Percentiles rank a stretch among this genome's conserved stretches.
Evolutionary conservation across 2,329 filamentous ascomycete genomes (phyloP).

Genomic region (Aureobasidium lini): DNA sequence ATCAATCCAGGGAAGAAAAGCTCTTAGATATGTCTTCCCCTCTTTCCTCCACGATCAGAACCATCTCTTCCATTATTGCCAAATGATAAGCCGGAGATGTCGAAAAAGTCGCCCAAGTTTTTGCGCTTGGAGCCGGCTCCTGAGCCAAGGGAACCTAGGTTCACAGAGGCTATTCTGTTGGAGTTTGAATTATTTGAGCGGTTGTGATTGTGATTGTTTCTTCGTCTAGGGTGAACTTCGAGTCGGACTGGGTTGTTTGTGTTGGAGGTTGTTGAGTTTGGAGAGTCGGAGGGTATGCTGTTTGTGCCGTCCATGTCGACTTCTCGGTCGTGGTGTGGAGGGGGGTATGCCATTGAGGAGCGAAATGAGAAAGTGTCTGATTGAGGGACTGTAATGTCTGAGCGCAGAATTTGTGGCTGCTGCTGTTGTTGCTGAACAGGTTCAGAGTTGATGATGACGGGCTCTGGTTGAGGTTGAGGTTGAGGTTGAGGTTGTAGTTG

Average conservation of each 20-base stretch:
- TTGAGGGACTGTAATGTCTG: constrained; percentile 38
- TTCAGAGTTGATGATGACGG: constrained; percentile 17
- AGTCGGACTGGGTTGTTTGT: constrained; percentile 17
- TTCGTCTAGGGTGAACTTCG: constrained; percentile 18
- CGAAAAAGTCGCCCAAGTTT: constrained; percentile 68
- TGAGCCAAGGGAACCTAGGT: constrained; percentile 45
- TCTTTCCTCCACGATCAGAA: constrained; percentile 26
- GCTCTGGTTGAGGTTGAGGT: constrained; percentile 27
- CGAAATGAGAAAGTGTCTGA: constrained; percentile 64
- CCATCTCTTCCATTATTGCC: constrained; percentile 51
- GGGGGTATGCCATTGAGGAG: constrained; percentile 53
- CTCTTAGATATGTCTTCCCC: constrained; percentile 27
- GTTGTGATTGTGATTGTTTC: constrained; percentile 20
- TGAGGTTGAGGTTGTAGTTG: constrained; percentile 17
- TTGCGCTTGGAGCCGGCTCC: constrained; percentile 66
- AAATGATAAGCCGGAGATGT: constrained; percentile 53
- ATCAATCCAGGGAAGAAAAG: background rate
- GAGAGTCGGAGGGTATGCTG: constrained; percentile 31
- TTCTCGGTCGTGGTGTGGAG: constrained; percentile 37
- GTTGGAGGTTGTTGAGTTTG: constrained; percentile 32
- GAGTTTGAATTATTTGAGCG: constrained; percentile 28
- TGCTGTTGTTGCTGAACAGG: constrained; percentile 12
- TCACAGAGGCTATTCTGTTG: constrained; percentile 26
- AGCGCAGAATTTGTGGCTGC: constrained; percentile 12
- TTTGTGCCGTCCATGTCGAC: constrained; percentile 38